Conservation (phyloP, 805 yeast species). For the Ogataea dorogensis region DNA sequence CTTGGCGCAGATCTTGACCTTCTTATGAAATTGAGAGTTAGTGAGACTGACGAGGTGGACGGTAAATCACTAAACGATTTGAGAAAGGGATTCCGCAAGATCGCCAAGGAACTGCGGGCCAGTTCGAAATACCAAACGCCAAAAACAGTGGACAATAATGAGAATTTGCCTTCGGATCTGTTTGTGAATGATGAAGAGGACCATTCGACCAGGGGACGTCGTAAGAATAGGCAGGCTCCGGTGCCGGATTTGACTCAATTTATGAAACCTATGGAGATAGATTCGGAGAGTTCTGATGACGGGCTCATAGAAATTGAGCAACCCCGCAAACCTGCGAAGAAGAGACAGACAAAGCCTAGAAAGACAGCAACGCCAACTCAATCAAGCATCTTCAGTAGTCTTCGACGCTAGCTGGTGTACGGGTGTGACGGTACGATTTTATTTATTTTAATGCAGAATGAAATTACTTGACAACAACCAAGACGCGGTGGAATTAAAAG, state of each 20-base stretch:
- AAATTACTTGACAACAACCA: conserved; percentile 4
- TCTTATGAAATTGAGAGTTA: conserved; percentile 38
- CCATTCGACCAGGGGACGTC: conserved; percentile 7
- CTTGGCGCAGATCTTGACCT: conserved; percentile 50
- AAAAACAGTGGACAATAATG: neutral
- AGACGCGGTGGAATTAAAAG: conserved; percentile 6
- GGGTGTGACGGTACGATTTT: conserved; percentile 4
- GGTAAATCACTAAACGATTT: conserved; percentile 22
- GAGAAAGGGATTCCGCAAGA: conserved; percentile 29
- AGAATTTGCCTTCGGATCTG: neutral
- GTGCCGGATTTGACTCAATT: conserved; percentile 8
- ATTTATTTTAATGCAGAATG: conserved; percentile 5
- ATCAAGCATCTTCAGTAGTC: conserved; percentile 12
- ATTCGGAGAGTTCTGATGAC: conserved; percentile 13
- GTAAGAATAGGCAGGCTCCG: conserved; percentile 1
- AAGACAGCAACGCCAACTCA: conserved; percentile 2
- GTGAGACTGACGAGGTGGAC: conserved; percentile 9
- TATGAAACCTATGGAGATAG: conserved; percentile 7
- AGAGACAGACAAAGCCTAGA: conserved; percentile 2
- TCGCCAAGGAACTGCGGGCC: conserved; percentile 29
- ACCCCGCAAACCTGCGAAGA: conserved; percentile 6
- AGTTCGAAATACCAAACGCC: conserved; percentile 5
- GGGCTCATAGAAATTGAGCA: conserved; percentile 13
- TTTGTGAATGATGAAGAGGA: conserved; percentile 9
- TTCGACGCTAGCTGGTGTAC: conserved; percentile 10